phyloP scores from a whole-genome alignment of 2,329 filamentous ascomycete genomes.

The Elsinoe perseae region DNA sequence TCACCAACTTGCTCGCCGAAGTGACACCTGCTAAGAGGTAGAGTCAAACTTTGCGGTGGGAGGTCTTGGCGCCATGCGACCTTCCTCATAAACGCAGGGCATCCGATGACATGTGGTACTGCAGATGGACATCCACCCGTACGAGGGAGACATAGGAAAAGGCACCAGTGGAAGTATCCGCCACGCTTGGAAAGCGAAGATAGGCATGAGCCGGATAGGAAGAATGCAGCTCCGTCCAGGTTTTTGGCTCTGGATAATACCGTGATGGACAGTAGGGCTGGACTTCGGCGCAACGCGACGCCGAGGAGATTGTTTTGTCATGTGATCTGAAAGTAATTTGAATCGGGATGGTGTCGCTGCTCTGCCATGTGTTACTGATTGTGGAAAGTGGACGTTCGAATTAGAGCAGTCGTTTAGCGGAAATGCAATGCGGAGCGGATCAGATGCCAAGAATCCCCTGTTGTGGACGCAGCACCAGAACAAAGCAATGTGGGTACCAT shows the following conservation, averaged over 20 bases:
- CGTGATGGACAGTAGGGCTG: slow-evolving; percentile 9
- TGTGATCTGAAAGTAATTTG: no score
- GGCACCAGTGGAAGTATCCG: neutral
- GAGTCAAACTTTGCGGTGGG: neutral
- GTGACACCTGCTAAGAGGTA: neutral
- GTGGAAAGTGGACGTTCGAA: no score
- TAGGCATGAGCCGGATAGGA: neutral
- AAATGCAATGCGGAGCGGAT: no score
- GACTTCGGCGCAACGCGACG: neutral
- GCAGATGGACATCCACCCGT: neutral
- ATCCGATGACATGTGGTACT: neutral
- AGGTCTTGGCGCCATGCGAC: slow-evolving; percentile 5
- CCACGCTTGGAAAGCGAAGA: neutral
- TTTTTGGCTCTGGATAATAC: neutral
- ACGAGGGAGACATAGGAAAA: neutral
- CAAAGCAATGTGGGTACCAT: no score
- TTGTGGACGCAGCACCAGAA: no score
- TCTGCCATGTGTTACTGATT: no score
- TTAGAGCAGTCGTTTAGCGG: no score
- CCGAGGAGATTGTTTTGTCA: no score
- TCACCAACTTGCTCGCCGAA: neutral
- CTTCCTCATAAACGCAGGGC: neutral
- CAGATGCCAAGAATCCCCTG: no score
- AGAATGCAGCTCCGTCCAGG: neutral
- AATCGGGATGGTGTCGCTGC: no score